Conservation (phyloP, 148 eudicot genomes). For the Rhododendron vialii region DNA sequence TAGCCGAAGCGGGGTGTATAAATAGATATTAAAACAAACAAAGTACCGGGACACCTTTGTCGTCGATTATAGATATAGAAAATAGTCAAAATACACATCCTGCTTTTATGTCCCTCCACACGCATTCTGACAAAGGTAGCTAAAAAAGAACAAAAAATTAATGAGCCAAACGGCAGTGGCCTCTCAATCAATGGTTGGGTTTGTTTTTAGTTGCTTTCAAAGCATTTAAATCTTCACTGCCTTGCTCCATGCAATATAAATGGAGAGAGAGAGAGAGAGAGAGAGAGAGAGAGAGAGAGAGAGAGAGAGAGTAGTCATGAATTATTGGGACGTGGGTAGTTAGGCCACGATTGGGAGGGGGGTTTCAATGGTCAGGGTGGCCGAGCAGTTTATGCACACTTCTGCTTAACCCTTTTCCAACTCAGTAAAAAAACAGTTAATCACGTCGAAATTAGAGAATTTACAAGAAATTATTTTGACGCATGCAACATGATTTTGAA, state of each 20-base stretch:
- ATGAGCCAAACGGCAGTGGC: neutral
- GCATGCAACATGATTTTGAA: fast-evolving
- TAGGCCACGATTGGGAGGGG: constrained; percentile 23
- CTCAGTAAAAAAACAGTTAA: neutral
- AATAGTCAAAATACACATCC: neutral
- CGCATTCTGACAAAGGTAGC: constrained; percentile 5
- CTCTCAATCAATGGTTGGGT: constrained; percentile 1
- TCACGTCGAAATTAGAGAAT: neutral
- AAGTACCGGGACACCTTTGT: neutral
- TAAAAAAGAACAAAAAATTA: neutral
- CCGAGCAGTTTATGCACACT: neutral
- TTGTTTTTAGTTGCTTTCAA: constrained; percentile 12
- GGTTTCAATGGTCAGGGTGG: too few relatives aligned
- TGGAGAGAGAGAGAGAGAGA: neutral
- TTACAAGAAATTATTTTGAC: neutral
- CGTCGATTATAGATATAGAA: neutral
- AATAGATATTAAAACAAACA: too few relatives aligned
- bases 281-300: constrained; percentile 1
- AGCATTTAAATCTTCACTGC: constrained; percentile 16
- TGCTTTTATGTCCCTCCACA: neutral
- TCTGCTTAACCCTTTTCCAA: neutral
- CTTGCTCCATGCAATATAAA: constrained; percentile 12
- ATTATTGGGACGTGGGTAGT: constrained; percentile 22
- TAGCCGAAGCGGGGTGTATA: too few relatives aligned
- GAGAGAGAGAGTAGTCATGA: neutral